phyloP scores from a whole-genome alignment of 2,329 filamentous ascomycete genomes.

The Hortaea werneckii region DNA sequence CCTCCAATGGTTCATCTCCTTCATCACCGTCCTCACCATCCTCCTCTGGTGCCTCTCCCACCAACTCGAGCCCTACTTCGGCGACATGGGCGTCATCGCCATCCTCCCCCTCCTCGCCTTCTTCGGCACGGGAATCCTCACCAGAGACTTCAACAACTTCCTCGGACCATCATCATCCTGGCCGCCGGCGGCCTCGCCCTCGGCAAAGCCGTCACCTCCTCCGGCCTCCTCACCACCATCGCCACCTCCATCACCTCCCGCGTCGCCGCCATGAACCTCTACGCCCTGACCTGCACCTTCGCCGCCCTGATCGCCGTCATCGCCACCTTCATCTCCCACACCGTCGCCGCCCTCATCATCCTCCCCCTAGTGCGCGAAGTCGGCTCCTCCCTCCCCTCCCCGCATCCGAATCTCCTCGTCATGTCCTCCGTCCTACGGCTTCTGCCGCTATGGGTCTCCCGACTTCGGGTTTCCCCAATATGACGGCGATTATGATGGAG shows the following conservation, averaged over 20 bases:
- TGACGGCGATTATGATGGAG: constrained; percentile 99
- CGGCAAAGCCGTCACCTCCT: constrained; percentile 88
- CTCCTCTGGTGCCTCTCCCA: constrained; percentile 86
- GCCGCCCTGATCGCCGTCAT: constrained; percentile 76
- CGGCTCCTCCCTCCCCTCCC: constrained; percentile 72
- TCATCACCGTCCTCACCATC: constrained; percentile 77
- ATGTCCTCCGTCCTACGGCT: constrained; percentile 92
- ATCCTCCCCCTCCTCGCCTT: constrained; percentile 93
- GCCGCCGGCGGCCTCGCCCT: constrained; percentile 86
- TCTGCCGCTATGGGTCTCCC: constrained; percentile 95
- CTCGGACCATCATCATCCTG: constrained; percentile 98
- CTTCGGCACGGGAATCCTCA: constrained; percentile 91
- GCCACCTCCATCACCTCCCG: constrained; percentile 62
- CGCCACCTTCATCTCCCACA: constrained; percentile 96
- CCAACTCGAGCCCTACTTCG: constrained; percentile 76
- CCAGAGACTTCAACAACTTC: constrained; percentile 99
- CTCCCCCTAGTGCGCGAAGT: constrained; percentile 82
- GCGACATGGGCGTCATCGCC: constrained; percentile 96
- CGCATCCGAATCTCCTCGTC: constrained; percentile 86
- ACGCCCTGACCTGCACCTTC: constrained; percentile 79
- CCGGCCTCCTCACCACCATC: constrained; percentile 81
- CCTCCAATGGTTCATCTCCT: constrained; percentile 83
- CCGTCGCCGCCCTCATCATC: constrained; percentile 90
- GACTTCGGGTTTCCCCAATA: constrained; percentile 94
- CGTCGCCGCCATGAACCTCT: constrained; percentile 72